Conservation (phyloP, 139 green algal genomes). For the Chlamydomonas incerta region DNA sequence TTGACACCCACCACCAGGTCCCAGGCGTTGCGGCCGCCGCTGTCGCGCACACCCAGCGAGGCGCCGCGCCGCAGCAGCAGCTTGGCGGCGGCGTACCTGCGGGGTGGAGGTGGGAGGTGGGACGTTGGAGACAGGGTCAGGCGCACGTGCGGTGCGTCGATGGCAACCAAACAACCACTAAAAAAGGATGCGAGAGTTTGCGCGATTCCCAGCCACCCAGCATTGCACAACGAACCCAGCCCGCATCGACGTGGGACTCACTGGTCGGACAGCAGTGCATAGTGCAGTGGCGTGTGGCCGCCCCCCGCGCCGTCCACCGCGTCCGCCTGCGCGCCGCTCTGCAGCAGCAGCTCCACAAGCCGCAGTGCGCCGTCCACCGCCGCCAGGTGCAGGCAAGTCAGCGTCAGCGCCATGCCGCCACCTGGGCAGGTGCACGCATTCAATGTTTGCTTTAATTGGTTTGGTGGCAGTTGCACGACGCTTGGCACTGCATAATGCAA, state of each 20-base stretch:
- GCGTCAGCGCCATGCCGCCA: conserved; percentile 30
- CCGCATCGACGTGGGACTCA: too few species aligned
- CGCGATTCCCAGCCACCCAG: too few species aligned
- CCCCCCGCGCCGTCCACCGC: conserved; percentile 52
- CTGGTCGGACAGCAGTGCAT: conserved; percentile 60
- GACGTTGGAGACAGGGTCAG: too few species aligned
- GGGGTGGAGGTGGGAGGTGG: background rate
- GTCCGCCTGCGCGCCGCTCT: conserved; percentile 63
- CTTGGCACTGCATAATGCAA: too few species aligned
- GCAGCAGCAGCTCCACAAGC: conserved; percentile 44
- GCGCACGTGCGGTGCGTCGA: too few species aligned
- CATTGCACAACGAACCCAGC: too few species aligned
- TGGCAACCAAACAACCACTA: too few species aligned
- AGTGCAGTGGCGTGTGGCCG: conserved; percentile 60
- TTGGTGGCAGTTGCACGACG: too few species aligned
- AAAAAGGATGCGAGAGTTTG: too few species aligned
- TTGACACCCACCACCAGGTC: conserved; percentile 61
- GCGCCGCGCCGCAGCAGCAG: conserved; percentile 56
- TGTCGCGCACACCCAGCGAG: conserved; percentile 29
- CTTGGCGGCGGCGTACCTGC: conserved; percentile 50
- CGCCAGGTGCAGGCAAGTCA: conserved; percentile 39
- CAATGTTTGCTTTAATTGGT: too few species aligned
- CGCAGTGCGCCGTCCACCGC: conserved; percentile 37
- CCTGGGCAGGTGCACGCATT: too few species aligned
- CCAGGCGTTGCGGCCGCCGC: conserved; percentile 40